Evolutionary conservation across 2,329 filamentous ascomycete genomes (phyloP).

Genomic region (Fusarium redolens): DNA sequence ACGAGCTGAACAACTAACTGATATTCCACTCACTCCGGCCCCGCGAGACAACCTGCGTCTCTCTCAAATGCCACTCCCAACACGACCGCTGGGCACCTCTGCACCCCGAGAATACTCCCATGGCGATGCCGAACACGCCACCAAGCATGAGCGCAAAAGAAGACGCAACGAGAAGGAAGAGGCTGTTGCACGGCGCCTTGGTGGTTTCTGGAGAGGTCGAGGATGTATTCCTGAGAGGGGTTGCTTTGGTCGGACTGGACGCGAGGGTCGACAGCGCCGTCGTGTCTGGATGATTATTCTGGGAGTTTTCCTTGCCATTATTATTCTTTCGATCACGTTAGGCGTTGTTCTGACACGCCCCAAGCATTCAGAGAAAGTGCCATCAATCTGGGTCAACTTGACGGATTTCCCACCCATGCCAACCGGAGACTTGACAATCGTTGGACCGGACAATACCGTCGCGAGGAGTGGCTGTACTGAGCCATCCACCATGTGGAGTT

Average conservation of each 20-base stretch:
- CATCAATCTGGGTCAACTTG: constrained; percentile 81
- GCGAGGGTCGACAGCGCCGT: constrained; percentile 72
- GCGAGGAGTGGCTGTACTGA: constrained; percentile 76
- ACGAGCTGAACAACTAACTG: constrained; percentile 69
- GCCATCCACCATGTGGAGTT: constrained; percentile 85
- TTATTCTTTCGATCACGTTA: constrained; percentile 69
- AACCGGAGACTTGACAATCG: constrained; percentile 82
- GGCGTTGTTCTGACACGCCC: constrained; percentile 63
- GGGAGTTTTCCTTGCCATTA: constrained; percentile 62
- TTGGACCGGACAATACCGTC: constrained; percentile 74
- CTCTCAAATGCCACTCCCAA: constrained; percentile 52
- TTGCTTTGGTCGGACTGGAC: constrained; percentile 72
- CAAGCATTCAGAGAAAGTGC: constrained; percentile 40
- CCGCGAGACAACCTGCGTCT: constrained; percentile 31
- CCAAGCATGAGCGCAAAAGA: constrained; percentile 63
- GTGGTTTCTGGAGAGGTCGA: constrained; percentile 73
- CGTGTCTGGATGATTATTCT: constrained; percentile 68
- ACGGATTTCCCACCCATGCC: constrained; percentile 89
- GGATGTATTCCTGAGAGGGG: constrained; percentile 71
- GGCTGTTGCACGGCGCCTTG: constrained; percentile 64
- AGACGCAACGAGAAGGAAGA: constrained; percentile 75
- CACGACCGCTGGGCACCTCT: constrained; percentile 58
- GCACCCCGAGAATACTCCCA: constrained; percentile 58
- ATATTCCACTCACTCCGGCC: constrained; percentile 66
- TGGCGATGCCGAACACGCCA: constrained; percentile 53